phyloP scores from a whole-genome alignment of 148 eudicot genomes.

The Fagopyrum esculentum region DNA sequence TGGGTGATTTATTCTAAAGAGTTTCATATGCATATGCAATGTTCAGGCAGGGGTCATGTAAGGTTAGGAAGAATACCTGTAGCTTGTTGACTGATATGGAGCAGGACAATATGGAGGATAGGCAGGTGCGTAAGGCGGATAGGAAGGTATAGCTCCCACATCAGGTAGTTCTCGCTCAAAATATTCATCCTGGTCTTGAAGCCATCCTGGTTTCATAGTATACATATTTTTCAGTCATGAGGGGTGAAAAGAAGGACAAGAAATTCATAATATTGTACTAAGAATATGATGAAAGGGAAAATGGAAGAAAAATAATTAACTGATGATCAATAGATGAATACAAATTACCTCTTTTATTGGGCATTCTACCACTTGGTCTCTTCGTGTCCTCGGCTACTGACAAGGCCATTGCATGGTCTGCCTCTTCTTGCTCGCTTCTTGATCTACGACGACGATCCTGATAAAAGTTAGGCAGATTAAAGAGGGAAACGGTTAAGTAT shows the following conservation, averaged over 20 bases:
- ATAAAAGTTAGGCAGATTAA: not conserved
- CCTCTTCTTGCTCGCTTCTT: constrained; percentile 59
- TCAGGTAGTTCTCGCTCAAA: constrained; percentile 40
- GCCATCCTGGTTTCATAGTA: constrained; percentile 43
- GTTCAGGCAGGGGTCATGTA: not conserved
- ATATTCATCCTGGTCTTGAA: constrained; percentile 44
- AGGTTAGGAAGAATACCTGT: constrained; percentile 34
- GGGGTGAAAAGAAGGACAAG: not conserved
- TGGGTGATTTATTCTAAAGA: too few relatives aligned
- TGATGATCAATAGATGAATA: not conserved
- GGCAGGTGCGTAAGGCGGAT: constrained; percentile 54
- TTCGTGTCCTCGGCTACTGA: constrained; percentile 66
- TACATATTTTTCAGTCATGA: constrained; percentile 12
- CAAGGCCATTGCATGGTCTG: constrained; percentile 63
- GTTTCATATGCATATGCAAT: not conserved
- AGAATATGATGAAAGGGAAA: too few relatives aligned
- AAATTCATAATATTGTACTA: not conserved
- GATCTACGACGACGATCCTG: constrained; percentile 65
- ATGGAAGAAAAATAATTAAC: too few relatives aligned
- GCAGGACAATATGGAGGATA: constrained; percentile 58
- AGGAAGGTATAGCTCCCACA: constrained; percentile 43
- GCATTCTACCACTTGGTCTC: constrained; percentile 53
- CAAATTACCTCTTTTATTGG: constrained; percentile 5
- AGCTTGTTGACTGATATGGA: constrained; percentile 45
- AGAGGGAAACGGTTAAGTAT: not conserved